Evolutionary conservation across 2,329 filamentous ascomycete species (phyloP).

Genomic region (Hypoxylon sp.): DNA sequence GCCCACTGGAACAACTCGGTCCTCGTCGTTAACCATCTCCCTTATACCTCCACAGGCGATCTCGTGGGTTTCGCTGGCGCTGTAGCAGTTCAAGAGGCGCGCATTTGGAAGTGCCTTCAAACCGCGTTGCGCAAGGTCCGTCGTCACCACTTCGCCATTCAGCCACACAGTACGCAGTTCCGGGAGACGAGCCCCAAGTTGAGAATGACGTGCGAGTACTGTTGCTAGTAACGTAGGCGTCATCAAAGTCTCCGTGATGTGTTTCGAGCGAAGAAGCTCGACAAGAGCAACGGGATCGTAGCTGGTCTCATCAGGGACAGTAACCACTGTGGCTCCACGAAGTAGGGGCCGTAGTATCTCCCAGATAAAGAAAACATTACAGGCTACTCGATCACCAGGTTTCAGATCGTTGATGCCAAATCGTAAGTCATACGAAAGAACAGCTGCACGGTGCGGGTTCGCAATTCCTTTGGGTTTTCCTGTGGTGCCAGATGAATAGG

Average conservation of each 20-base stretch:
- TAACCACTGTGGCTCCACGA: conserved; percentile 77
- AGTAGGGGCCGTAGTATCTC: conserved; percentile 81
- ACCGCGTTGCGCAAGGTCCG: conserved; percentile 75
- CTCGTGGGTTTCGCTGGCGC: conserved; percentile 83
- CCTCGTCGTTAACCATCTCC: conserved; percentile 69
- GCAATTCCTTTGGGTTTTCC: conserved; percentile 81
- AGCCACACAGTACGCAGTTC: conserved; percentile 77
- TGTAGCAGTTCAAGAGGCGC: conserved; percentile 81
- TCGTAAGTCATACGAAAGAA: conserved; percentile 77
- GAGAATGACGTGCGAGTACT: conserved; percentile 73
- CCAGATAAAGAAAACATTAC: conserved; percentile 89
- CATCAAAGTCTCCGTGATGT: conserved; percentile 83
- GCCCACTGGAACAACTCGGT: conserved; percentile 77
- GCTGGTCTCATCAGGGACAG: conserved; percentile 78
- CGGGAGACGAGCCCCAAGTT: conserved; percentile 70
- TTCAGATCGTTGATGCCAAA: conserved; percentile 74
- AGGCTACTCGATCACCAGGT: conserved; percentile 81
- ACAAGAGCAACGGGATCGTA: conserved; percentile 81
- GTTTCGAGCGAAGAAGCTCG: conserved; percentile 70
- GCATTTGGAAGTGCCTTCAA: conserved; percentile 73
- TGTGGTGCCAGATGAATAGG: conserved; percentile 80
- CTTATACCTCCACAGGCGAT: conserved; percentile 79
- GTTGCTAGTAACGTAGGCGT: conserved; percentile 81
- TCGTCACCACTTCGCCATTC: conserved; percentile 84
- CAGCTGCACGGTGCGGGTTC: conserved; percentile 77